Conservation (phyloP, 495 filamentous ascomycete genomes). For the Pyrenopolyporus hunteri region DNA sequence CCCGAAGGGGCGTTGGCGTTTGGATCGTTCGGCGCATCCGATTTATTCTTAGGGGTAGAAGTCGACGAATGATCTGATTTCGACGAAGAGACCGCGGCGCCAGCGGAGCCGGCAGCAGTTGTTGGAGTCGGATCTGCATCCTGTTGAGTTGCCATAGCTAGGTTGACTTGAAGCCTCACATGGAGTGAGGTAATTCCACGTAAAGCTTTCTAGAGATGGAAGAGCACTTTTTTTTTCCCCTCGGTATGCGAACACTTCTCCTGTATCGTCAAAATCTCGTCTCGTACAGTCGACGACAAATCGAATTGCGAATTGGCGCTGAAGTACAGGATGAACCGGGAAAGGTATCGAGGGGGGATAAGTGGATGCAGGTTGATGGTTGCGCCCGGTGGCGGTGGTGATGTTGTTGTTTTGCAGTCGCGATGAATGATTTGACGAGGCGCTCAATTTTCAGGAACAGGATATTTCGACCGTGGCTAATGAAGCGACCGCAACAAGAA, state of each 20-base stretch:
- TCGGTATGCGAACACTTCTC: background rate
- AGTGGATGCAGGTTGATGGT: background rate
- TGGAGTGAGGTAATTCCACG: slow-evolving; percentile 12
- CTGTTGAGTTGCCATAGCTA: slow-evolving; percentile 39
- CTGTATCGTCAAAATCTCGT: background rate
- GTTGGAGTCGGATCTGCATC: slow-evolving; percentile 37
- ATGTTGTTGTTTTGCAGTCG: slow-evolving; percentile 17
- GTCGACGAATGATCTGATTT: slow-evolving; percentile 42
- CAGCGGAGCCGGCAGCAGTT: slow-evolving; percentile 30
- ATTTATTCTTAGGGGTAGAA: slow-evolving; percentile 37
- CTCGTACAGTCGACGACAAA: slow-evolving; percentile 9
- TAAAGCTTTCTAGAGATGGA: slow-evolving; percentile 7
- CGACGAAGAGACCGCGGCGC: slow-evolving; percentile 28
- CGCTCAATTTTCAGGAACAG: slow-evolving; percentile 28
- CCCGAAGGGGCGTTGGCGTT: slow-evolving; percentile 29
- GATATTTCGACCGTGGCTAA: slow-evolving; percentile 27
- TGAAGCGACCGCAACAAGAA: slow-evolving; percentile 13
- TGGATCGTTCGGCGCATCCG: slow-evolving; percentile 42
- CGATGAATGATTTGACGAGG: slow-evolving; percentile 23
- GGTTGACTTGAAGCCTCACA: slow-evolving; percentile 26
- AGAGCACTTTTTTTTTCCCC: slow-evolving; percentile 3
- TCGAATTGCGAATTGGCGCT: slow-evolving; percentile 25
- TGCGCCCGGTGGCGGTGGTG: slow-evolving; percentile 15
- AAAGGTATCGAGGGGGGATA: slow-evolving; percentile 1
- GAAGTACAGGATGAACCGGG: background rate